phyloP scores from a whole-genome alignment of 1,139 yeast species.

The Debaryomycetaceae sp. region DNA sequence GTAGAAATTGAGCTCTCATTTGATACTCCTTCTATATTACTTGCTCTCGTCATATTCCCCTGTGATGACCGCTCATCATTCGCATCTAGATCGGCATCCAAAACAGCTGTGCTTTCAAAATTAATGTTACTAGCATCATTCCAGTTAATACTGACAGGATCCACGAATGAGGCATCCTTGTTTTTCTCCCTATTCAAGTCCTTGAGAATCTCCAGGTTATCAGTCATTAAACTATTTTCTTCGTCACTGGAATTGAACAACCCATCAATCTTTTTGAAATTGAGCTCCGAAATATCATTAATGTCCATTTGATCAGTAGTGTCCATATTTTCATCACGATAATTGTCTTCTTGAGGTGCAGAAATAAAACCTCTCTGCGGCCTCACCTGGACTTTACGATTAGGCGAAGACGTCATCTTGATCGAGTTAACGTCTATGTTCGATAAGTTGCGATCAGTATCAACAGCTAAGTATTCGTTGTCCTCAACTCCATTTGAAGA shows the following conservation, averaged over 20 bases:
- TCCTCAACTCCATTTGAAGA: constrained; percentile 22
- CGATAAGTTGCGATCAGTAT: not conserved
- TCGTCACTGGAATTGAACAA: constrained; percentile 25
- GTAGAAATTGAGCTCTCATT: constrained; percentile 18
- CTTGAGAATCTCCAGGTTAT: constrained; percentile 1
- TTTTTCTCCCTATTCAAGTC: constrained; percentile 13
- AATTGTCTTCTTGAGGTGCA: constrained; percentile 1
- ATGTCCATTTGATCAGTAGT: constrained; percentile 24
- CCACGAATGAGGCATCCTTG: constrained; percentile 37
- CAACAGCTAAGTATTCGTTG: constrained; percentile 10
- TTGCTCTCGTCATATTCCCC: not conserved
- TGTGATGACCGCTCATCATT: constrained; percentile 5
- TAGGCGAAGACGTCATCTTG: not conserved
- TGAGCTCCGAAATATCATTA: constrained; percentile 40
- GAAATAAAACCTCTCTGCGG: constrained; percentile 13
- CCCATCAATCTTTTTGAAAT: constrained; percentile 37
- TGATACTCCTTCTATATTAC: not conserved
- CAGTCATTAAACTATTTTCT: constrained; percentile 1
- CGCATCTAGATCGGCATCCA: constrained; percentile 4
- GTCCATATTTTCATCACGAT: constrained; percentile 7
- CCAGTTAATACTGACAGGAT: constrained; percentile 45
- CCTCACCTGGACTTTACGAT: not conserved
- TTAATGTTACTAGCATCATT: constrained; percentile 35
- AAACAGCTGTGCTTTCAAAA: constrained; percentile 22
- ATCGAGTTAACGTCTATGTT: not conserved